Evolutionary conservation across 352 stramenopile species (phyloP).

Genomic region (Phytophthora megakarya): DNA sequence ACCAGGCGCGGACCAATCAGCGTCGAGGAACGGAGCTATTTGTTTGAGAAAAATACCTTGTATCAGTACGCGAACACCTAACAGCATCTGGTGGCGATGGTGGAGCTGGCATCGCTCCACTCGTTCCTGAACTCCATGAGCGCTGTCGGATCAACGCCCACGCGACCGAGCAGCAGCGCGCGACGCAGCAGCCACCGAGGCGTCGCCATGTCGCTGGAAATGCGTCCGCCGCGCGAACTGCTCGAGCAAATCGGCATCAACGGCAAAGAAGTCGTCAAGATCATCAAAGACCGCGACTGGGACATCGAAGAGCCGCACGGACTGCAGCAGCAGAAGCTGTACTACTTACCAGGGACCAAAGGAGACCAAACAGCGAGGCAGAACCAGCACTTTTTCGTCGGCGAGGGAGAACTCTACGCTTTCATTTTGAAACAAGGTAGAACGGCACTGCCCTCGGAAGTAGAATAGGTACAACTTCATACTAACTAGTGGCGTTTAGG

Average conservation of each 20-base stretch:
- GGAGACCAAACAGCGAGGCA: neutral
- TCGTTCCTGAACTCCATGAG: neutral
- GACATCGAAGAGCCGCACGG: constrained; percentile 24
- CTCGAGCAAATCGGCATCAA: constrained; percentile 33
- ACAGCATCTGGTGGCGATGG: too few species aligned
- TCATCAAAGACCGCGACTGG: constrained; percentile 31
- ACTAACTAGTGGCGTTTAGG: constrained; percentile 11
- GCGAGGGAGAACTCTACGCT: constrained; percentile 42
- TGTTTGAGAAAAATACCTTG: too few species aligned
- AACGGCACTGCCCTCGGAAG: neutral
- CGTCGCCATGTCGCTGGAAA: constrained; percentile 31
- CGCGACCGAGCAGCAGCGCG: neutral
- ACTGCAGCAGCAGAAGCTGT: constrained; percentile 35
- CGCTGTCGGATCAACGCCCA: too few species aligned
- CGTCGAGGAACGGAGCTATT: too few species aligned
- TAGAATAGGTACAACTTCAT: constrained; percentile 4
- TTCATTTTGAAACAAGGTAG: constrained; percentile 44
- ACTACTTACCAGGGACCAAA: constrained; percentile 24
- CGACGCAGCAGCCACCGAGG: constrained; percentile 15
- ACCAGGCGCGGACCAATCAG: too few species aligned
- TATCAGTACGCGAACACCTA: too few species aligned
- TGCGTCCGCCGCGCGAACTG: constrained; percentile 28
- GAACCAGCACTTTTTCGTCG: constrained; percentile 35
- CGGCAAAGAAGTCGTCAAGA: constrained; percentile 39
- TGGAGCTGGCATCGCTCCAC: neutral